Conservation (phyloP, 441 rosid genomes). For the Corymbia citriodora region DNA sequence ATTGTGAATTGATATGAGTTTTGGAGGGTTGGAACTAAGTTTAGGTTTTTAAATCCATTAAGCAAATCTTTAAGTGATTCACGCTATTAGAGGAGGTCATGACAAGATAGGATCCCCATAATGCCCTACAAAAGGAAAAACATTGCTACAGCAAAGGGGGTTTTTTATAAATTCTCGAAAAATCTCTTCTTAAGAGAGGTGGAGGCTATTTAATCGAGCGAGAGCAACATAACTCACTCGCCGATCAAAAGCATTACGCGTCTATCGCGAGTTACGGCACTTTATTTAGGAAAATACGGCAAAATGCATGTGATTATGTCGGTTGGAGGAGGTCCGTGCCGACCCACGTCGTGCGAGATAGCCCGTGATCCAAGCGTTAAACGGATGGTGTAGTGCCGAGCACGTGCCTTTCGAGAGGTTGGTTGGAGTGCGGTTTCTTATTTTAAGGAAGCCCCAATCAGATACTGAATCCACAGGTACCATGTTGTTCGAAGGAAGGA, state of each 20-base stretch:
- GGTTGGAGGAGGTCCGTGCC: not conserved
- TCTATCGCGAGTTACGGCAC: not conserved
- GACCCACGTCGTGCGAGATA: not conserved
- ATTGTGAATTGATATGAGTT: no score
- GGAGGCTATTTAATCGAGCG: not conserved
- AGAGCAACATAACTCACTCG: not conserved
- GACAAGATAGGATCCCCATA: no score
- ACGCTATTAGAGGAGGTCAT: no score
- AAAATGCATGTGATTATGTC: not conserved
- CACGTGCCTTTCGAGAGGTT: not conserved
- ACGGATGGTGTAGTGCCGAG: not conserved
- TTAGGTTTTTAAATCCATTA: no score
- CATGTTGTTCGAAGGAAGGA: not conserved
- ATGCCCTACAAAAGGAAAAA: not conserved
- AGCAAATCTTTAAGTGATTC: no score
- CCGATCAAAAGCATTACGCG: not conserved
- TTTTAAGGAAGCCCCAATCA: not conserved
- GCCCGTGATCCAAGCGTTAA: not conserved
- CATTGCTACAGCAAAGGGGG: no score
- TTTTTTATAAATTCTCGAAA: not conserved
- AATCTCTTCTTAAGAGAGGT: not conserved
- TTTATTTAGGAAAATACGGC: not conserved
- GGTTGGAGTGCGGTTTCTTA: not conserved
- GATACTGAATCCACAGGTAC: not conserved
- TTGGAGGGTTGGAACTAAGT: no score